phyloP scores from a whole-genome alignment of 73 alveolate genomes.

The Tetrahymena thermophila region DNA sequence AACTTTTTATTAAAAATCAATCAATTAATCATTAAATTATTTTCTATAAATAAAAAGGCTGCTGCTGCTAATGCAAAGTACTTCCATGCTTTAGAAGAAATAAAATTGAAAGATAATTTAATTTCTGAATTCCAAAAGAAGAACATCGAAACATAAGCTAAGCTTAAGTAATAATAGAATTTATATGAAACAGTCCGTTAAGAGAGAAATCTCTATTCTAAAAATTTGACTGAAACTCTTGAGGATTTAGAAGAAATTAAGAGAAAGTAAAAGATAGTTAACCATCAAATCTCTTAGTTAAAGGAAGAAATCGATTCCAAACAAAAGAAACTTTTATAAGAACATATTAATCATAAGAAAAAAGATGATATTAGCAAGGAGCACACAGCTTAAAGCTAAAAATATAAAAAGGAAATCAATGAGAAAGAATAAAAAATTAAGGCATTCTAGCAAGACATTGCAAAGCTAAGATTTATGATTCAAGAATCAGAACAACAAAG shows the following conservation, averaged over 20 bases:
- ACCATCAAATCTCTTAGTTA: slow-evolving; percentile 72
- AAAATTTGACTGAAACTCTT: slow-evolving; percentile 90
- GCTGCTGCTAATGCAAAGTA: slow-evolving; percentile 79
- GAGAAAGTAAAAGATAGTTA: slow-evolving; percentile 74
- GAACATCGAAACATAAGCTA: slow-evolving; percentile 87
- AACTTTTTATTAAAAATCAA: too few species aligned
- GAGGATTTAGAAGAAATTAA: slow-evolving; percentile 85
- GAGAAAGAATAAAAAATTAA: slow-evolving; percentile 36
- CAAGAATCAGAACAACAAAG: slow-evolving; percentile 75
- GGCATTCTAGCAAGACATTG: slow-evolving; percentile 36
- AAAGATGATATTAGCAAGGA: slow-evolving; percentile 48
- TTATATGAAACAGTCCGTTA: slow-evolving; percentile 98
- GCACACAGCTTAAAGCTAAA: slow-evolving; percentile 55
- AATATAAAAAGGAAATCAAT: slow-evolving; percentile 51
- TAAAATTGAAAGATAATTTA: slow-evolving; percentile 73
- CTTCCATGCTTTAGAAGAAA: slow-evolving; percentile 84
- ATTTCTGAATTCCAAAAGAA: slow-evolving; percentile 88
- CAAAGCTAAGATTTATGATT: slow-evolving; percentile 61
- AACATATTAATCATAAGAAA: slow-evolving; percentile 47
- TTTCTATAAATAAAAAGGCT: slow-evolving; percentile 33
- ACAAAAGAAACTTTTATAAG: slow-evolving; percentile 62
- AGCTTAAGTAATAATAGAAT: slow-evolving; percentile 89
- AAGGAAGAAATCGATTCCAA: slow-evolving; percentile 87
- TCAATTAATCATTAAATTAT: too few species aligned
- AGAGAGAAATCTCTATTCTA: slow-evolving; percentile 96